phyloP scores from a whole-genome alignment of 768 basidiomycete genomes.

The Xerocomellus intermedius region DNA sequence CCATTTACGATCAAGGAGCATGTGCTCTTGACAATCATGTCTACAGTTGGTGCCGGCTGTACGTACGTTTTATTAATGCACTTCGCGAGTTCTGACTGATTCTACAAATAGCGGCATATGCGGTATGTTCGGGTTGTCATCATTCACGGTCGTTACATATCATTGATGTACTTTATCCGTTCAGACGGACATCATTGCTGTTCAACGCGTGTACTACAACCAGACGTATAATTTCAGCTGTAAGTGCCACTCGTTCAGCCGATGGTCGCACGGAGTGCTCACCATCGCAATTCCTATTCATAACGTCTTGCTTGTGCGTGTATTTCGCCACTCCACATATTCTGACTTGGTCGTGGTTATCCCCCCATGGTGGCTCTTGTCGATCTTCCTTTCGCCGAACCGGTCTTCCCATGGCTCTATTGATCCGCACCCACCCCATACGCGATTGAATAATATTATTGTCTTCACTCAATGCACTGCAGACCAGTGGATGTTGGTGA shows the following conservation, averaged over 20 bases:
- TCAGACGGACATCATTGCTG: conserved; percentile 67
- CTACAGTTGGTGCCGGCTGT: conserved; percentile 42
- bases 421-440: not conserved
- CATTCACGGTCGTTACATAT: not conserved
- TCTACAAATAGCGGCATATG: conserved; percentile 43
- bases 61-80: conserved; percentile 3
- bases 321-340: not conserved
- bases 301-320: not conserved
- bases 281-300: not conserved
- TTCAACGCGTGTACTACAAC: conserved; percentile 68
- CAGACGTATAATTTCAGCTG: conserved; percentile 53
- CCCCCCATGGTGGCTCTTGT: not conserved
- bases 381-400: not conserved
- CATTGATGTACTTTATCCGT: not conserved
- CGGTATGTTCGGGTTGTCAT: conserved; percentile 25
- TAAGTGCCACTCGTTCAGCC: conserved; percentile 21
- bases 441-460: not conserved
- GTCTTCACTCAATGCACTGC: not conserved
- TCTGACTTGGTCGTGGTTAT: not conserved
- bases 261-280: not conserved
- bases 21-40: conserved; percentile 69
- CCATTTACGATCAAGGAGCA: conserved; percentile 76
- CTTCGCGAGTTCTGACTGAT: not conserved
- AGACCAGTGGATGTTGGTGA: conserved; percentile 62
- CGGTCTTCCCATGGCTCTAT: not conserved